Base-by-base conservation (phyloP, 1,284 basidiomycete genomes). In the Schizopora paradoxa region DNA sequence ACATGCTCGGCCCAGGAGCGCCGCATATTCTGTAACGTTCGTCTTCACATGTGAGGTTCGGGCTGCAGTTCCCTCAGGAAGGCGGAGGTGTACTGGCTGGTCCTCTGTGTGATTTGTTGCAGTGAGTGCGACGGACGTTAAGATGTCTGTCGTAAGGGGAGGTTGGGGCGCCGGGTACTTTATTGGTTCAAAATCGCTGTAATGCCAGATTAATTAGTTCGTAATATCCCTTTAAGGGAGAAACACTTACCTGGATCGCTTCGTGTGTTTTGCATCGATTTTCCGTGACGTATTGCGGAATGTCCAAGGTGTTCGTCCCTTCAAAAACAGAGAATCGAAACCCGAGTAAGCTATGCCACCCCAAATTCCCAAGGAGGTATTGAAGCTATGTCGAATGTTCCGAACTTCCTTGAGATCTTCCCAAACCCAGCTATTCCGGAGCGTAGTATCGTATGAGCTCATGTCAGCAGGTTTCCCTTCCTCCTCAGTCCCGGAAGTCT, bases 81-180 rank as follows among this genome's bases (percentile, higher is more conserved):
- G 77, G 29, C 84, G 77, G 35, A 99, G 70, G 67, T 99, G 95
- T 7, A 92, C 73, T 0, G 89, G 92, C 66, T 98, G 92, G 65
- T 97, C 92, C 63, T 99, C 95, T 13, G 90, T 83, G 61, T 99
- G 96, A 65, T 97, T 97, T 21, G 96, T 99, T 1, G 91, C 91
- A 2, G 95, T 98, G 41, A 97, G 74, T 5, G 88, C 77, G 27
- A 99, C 79, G 25, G 87, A 89, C 0, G 92, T 98, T 59, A 99
- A 74, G 54, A 99, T 75, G 64, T 99, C 95, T 32, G 96, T 98
- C 5, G 91, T 94, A 13, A 99, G 72, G 28, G 93, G 90, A 6
- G 94, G 82, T 61, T 97, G 85, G 36, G 90, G 92, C 10, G 82
- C 69, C 2, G 95, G 95, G 66, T 99, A 99, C 4, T 83, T 77